A percentile compares a stretch with the other conserved stretches of the same genome.
phyloP scores from a whole-genome alignment of 768 basidiomycete genomes.

The Suillus hirtellus region DNA sequence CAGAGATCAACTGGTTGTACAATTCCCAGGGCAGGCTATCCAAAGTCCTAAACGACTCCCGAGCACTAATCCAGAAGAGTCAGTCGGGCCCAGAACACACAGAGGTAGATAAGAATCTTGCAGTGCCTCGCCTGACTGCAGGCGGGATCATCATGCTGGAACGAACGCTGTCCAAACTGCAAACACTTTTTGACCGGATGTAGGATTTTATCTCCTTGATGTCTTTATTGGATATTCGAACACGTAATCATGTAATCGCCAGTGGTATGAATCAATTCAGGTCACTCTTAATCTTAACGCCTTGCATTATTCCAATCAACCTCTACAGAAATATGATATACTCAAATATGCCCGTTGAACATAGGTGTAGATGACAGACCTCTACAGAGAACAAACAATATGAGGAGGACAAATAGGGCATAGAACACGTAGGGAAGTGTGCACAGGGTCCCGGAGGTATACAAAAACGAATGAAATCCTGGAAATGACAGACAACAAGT shows the following conservation, averaged over 20 bases:
- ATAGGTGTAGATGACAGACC: constrained; percentile 12
- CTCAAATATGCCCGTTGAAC: constrained; percentile 13
- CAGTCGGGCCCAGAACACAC: constrained; percentile 35
- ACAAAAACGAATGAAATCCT: constrained; percentile 27
- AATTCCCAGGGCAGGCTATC: constrained; percentile 59
- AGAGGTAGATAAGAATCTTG: constrained; percentile 40
- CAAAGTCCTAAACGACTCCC: constrained; percentile 67
- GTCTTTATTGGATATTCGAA: constrained; percentile 8
- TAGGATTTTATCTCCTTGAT: constrained; percentile 17
- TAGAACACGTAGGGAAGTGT: not conserved
- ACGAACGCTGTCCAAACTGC: constrained; percentile 70
- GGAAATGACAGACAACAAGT: constrained; percentile 14
- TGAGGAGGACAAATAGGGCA: constrained; percentile 2
- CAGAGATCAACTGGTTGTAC: constrained; percentile 77
- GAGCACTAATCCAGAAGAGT: constrained; percentile 69
- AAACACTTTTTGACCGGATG: constrained; percentile 38
- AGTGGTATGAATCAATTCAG: not conserved
- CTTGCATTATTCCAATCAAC: constrained; percentile 5
- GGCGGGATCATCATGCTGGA: constrained; percentile 80
- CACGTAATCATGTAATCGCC: not conserved
- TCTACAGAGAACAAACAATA: constrained; percentile 3
- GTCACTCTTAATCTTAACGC: not conserved
- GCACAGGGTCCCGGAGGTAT: constrained; percentile 10
- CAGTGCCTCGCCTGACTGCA: constrained; percentile 75
- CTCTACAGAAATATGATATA: constrained; percentile 5